These are phyloP conservation scores for Oenanthe javanica DNA, from an alignment of 140 eudicot genomes.

Conservation along the genomic window DNA sequence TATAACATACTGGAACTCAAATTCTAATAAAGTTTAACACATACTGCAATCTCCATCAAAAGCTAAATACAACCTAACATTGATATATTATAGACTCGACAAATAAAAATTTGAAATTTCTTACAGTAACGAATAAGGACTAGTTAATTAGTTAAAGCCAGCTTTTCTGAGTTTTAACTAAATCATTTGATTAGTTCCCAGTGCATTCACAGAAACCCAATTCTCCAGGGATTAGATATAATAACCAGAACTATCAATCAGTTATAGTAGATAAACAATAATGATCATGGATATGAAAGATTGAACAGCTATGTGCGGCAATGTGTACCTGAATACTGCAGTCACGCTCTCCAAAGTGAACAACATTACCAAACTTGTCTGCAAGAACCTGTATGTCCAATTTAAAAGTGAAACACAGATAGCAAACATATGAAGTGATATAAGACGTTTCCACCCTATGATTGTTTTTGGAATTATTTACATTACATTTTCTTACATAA, in stretches of 20 bases:
- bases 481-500: neutral
- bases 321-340: constrained; percentile 90
- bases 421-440: neutral
- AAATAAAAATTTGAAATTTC: neutral
- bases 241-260: neutral
- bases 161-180: neutral
- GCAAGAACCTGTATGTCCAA: constrained; percentile 74
- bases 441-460: neutral
- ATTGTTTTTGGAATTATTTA: neutral
- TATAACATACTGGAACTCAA: neutral
- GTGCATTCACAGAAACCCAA: neutral
- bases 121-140: neutral
- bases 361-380: constrained; percentile 92
- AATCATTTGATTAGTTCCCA: neutral
- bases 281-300: neutral
- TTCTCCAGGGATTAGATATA: neutral
- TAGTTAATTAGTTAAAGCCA: neutral
- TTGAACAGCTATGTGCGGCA: neutral
- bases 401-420: constrained; percentile 2
- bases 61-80: neutral
- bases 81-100: neutral
- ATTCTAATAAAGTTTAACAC: neutral
- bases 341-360: constrained; percentile 99
- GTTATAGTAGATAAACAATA: neutral
- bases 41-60: neutral